Conservation (phyloP, 2,329 filamentous ascomycete genomes). For the Diaporthe capsici region DNA sequence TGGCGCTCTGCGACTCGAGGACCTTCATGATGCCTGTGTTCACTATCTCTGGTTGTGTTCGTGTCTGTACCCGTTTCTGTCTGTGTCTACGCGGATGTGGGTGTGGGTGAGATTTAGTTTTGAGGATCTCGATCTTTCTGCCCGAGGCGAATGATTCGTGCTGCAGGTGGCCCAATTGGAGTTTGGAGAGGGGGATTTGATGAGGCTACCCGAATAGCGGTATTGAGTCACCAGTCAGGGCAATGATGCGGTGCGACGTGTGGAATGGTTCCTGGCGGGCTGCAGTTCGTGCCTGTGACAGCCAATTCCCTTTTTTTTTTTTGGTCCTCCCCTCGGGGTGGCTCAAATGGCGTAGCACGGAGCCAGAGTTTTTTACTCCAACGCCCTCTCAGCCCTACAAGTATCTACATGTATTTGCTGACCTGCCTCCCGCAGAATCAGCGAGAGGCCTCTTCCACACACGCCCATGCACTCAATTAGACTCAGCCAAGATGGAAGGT, state of each 20-base stretch:
- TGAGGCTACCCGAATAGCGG: not conserved
- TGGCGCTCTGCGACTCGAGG: slow-evolving; percentile 77
- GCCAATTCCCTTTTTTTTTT: not conserved
- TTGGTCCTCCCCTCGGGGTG: not conserved
- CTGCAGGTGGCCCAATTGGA: slow-evolving; percentile 9
- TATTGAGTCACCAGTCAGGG: not conserved
- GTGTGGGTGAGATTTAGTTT: not conserved
- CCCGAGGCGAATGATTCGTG: not conserved
- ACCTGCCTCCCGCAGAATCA: not conserved
- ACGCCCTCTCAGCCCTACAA: slow-evolving; percentile 20
- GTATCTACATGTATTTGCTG: not conserved
- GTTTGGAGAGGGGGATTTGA: not conserved
- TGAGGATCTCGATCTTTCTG: slow-evolving; percentile 13
- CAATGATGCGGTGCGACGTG: slow-evolving; percentile 5
- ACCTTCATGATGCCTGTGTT: slow-evolving; percentile 70
- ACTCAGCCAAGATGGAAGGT: slow-evolving; percentile 1
- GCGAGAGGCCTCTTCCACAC: not conserved
- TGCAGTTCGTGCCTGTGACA: slow-evolving; percentile 18
- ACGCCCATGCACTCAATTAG: not conserved
- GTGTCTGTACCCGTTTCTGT: not conserved
- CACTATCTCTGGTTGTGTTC: not conserved
- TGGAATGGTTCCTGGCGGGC: slow-evolving; percentile 1
- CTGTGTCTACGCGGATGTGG: not conserved
- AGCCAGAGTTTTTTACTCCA: slow-evolving; percentile 4
- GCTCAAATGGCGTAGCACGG: not conserved